Base-by-base conservation (phyloP, 768 basidiomycete genomes). In the Erythrobasidium yunnanense region DNA sequence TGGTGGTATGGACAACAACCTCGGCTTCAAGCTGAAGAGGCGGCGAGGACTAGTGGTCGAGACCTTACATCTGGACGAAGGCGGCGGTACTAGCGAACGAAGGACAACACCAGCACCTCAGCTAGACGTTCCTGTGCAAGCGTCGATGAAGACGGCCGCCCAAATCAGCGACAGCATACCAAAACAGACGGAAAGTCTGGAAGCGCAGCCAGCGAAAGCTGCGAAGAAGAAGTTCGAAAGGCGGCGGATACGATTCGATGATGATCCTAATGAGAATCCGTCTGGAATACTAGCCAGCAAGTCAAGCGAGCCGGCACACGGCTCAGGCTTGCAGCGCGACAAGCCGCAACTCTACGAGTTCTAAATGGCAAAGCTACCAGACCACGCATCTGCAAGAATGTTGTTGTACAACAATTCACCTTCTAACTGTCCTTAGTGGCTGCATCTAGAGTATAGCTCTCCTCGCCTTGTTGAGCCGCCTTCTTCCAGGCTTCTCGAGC, bases 21-120 rank as follows among this genome's bases (percentile, higher is more conserved):
- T 99, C 6, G 90, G 87, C 13, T 99, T 97, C 81, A 87, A 85
- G 74, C 87, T 88, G 73, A 95, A 85, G 72, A 80, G 92, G 71
- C 90, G 87, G 74, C 79, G 90, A 54, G 60, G 60, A n/a, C 80
- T 96, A 65, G 78, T 92, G 22, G 83, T 97, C 71, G 93, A 96
- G 78, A 96, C 90, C 25, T 78, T 96, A 66, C 90, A 93, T 65
- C 71, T 78, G 2, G 79, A 78, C 34, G 76, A 77, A 11, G 78
- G 55, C 22, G 67, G 58, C n/a, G 60, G 60, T 3, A 63, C 60
- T 13, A 63, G 60, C 32, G 60, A 63, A 38, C 29, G 60, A 51
- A 20, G 60, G 46, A 63, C 60, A 25, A 52, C 45, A 33, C 60
- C 60, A 3, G 46, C 54, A 51, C 17, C 46, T 63, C 7, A 55